Evolutionary conservation across 352 stramenopile genomes (phyloP).

Genomic region (Pythium biforme): DNA sequence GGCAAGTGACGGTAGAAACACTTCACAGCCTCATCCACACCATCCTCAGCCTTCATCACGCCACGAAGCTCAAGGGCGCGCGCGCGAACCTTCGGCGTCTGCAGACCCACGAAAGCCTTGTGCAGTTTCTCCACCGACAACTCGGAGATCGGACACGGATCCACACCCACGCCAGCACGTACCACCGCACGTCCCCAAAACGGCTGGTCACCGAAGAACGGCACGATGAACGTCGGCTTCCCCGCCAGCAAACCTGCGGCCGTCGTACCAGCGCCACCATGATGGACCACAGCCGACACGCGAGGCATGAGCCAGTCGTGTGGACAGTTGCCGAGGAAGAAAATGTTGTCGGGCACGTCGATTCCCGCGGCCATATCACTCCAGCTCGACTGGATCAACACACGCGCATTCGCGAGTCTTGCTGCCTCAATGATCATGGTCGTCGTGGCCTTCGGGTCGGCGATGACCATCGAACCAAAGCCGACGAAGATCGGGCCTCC

Average conservation of each 20-base stretch:
- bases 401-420: slow-evolving; percentile 51
- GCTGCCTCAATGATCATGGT: slow-evolving; percentile 88
- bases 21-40: slow-evolving; percentile 75
- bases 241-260: slow-evolving; percentile 87
- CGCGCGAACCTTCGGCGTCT: slow-evolving; percentile 38
- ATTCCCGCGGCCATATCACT: slow-evolving; percentile 66
- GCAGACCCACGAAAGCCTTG: slow-evolving; percentile 72
- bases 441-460: slow-evolving; percentile 61
- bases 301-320: slow-evolving; percentile 93
- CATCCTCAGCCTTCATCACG: slow-evolving; percentile 83
- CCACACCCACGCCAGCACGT: slow-evolving; percentile 77
- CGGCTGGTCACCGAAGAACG: slow-evolving; percentile 94
- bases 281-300: slow-evolving; percentile 86
- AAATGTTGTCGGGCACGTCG: slow-evolving; percentile 51
- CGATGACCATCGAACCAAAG: slow-evolving; percentile 93
- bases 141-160: slow-evolving; percentile 78
- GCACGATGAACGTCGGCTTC: slow-evolving; percentile 93
- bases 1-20: slow-evolving; percentile 88
- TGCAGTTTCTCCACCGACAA: slow-evolving; percentile 82
- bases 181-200: slow-evolving; percentile 92
- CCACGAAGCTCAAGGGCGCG: slow-evolving; percentile 50
- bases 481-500: slow-evolving; percentile 90
- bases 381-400: slow-evolving; percentile 91
- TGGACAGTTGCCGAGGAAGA: slow-evolving; percentile 64
- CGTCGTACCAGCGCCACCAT: slow-evolving; percentile 88